Percentiles rank a stretch among this genome's conserved stretches.
Conservation (phyloP, 1,284 basidiomycete species). For the Pascua sp. region DNA sequence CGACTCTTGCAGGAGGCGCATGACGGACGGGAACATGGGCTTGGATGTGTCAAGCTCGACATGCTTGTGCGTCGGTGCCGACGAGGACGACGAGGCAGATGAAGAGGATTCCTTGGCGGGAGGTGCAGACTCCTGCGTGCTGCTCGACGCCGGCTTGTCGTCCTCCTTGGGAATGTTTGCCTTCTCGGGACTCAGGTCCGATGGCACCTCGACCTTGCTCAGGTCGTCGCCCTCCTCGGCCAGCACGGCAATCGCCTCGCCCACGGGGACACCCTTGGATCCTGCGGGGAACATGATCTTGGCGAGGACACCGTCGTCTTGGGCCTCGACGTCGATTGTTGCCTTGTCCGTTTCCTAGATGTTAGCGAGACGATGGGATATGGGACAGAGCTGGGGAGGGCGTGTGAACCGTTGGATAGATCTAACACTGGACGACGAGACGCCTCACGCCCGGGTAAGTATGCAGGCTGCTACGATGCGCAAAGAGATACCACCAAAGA, state of each 20-base stretch:
- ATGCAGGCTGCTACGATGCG: neutral
- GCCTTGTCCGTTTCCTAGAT: slow-evolving; percentile 98
- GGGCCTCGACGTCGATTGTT: slow-evolving; percentile 98
- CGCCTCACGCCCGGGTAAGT: neutral
- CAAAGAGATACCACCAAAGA: no score
- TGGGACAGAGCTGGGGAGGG: no score
- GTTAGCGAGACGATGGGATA: neutral
- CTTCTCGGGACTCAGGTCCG: slow-evolving; percentile 54
- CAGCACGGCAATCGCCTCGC: slow-evolving; percentile 81
- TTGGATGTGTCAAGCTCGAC: slow-evolving; percentile 37
- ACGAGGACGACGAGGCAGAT: neutral
- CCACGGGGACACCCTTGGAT: slow-evolving; percentile 79
- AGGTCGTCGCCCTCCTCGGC: slow-evolving; percentile 98
- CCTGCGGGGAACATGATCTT: slow-evolving; percentile 86
- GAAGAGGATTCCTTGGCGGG: slow-evolving; percentile 7
- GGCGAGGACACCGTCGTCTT: slow-evolving; percentile 89
- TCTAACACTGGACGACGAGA: neutral
- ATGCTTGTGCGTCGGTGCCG: slow-evolving; percentile 5
- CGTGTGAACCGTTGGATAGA: neutral
- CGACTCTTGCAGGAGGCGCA: slow-evolving; percentile 45
- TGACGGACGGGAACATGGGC: slow-evolving; percentile 44
- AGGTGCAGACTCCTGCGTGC: no score
- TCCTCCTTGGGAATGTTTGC: slow-evolving; percentile 3
- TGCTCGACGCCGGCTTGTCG: slow-evolving; percentile 1
- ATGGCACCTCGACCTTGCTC: slow-evolving; percentile 68